Percentiles rank a stretch among this genome's conserved stretches.
Conservation (phyloP, 2,329 filamentous ascomycete genomes). For the Nemania abortiva region DNA sequence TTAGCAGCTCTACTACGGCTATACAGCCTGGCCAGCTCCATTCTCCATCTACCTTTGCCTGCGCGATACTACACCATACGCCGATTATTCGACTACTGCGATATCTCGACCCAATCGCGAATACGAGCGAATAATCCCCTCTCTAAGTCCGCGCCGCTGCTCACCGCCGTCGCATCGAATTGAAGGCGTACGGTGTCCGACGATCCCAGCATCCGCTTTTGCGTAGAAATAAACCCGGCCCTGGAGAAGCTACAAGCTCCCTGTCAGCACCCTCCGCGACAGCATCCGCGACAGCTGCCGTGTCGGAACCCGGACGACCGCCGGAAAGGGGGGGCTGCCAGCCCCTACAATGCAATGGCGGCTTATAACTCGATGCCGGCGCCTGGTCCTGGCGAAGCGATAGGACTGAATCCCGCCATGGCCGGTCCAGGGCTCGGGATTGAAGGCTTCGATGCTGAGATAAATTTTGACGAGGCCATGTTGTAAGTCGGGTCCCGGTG, state of each 20-base stretch:
- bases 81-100: constrained; percentile 1
- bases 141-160: background rate
- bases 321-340: constrained; percentile 43
- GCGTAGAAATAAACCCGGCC: background rate
- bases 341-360: constrained; percentile 65
- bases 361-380: constrained; percentile 68
- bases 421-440: constrained; percentile 57
- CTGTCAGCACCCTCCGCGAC: constrained; percentile 31
- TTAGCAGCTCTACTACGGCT: constrained; percentile 10
- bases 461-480: constrained; percentile 68
- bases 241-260: constrained; percentile 29
- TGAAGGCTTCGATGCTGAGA: constrained; percentile 65
- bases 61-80: constrained; percentile 29
- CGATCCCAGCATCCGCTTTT: constrained; percentile 4
- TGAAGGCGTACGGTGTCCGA: constrained; percentile 15
- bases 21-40: constrained; percentile 31
- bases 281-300: constrained; percentile 8
- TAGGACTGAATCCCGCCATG: constrained; percentile 59
- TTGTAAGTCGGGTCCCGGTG: constrained; percentile 58
- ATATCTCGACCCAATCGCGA: constrained; percentile 5
- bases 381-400: constrained; percentile 59
- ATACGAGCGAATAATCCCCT: background rate
- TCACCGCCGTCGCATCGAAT: constrained; percentile 17
- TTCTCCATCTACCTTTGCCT: constrained; percentile 15
- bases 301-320: constrained; percentile 31